Base-by-base conservation (phyloP, 352 stramenopile genomes). In the Thraustochytrium aureum region DNA sequence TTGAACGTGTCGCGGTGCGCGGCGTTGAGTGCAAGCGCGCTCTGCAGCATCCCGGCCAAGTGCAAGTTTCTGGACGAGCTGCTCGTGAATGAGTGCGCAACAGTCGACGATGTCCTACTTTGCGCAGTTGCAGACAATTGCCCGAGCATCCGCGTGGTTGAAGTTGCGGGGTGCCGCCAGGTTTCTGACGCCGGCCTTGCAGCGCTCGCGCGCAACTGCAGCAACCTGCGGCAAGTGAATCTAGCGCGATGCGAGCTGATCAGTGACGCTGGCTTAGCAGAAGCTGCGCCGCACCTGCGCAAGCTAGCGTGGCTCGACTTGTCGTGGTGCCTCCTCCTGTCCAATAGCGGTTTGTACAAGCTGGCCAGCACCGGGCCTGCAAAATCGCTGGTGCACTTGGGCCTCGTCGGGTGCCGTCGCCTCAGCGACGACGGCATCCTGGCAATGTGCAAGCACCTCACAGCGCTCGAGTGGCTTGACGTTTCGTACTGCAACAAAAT, bases 171-270 rank as follows among this genome's bases (percentile, higher is more conserved):
- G n/a, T 92, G 92, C 54, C 86, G 88, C 64, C 74, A 90, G 60
- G 87, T 96, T 54, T 91, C 84, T 2, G 91, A 96, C 60, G 82
- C 89, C 30, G 90, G 90, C 0, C 83, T 96, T 1, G 89, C 92
- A 67, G 88, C 88, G 0, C 82, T 92, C 0, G 90, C 89, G 0
- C 85, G 84, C 22, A 67, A 65, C 54, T 88, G 93, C 0, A 84
- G 89, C 45, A 83, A 90, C 42, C 72, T 95, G 0, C 74, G 75
- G 3, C 72, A 91, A 26, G 41, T 92, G 30, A 83, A 75, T 22
- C 54, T 84, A n/a, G 73, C 83, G 61, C 83, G 87, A 56, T 87
- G 84, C 72, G 82, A 35, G 43, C 76, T 82, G 47, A 52, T 88
- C 39, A 86, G 83, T 47, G 85, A 89, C 74, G 59, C 43, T 5